These are phyloP conservation scores for Alternaria sp. DNA, from an alignment of 2,329 filamentous ascomycete genomes.

Conservation along the genomic window DNA sequence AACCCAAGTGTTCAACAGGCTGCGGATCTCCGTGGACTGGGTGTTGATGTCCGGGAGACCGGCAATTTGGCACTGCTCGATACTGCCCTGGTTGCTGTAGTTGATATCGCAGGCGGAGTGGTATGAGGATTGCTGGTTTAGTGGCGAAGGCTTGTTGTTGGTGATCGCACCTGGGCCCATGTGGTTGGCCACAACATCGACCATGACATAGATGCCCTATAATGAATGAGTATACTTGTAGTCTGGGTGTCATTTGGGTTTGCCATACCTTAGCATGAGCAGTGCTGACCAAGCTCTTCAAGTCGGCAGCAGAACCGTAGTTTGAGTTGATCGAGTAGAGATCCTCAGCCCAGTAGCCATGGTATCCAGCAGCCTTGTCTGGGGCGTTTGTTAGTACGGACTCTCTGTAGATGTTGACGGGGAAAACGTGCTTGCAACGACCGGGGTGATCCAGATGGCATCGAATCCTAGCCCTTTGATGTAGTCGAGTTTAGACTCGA, in stretches of 20 bases:
- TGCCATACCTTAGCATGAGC: slow-evolving; percentile 56
- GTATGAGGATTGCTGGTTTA: slow-evolving; percentile 40
- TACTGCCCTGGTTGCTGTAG: slow-evolving; percentile 42
- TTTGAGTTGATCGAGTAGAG: slow-evolving; percentile 59
- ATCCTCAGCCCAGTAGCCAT: slow-evolving; percentile 61
- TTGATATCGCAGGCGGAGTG: slow-evolving; percentile 39
- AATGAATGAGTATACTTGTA: slow-evolving; percentile 7
- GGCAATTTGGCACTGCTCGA: slow-evolving; percentile 44
- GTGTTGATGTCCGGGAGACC: slow-evolving; percentile 44
- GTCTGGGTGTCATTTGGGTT: background rate
- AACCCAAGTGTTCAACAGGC: slow-evolving; percentile 40
- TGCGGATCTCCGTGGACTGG: slow-evolving; percentile 31
- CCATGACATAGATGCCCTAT: slow-evolving; percentile 57
- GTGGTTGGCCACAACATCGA: slow-evolving; percentile 62
- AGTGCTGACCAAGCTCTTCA: slow-evolving; percentile 56
- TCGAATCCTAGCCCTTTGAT: slow-evolving; percentile 61
- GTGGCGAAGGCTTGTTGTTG: slow-evolving; percentile 38
- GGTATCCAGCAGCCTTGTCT: slow-evolving; percentile 57
- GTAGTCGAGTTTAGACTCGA: slow-evolving; percentile 60
- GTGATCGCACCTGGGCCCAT: slow-evolving; percentile 41
- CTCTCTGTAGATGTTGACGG: background rate
- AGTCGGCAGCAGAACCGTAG: slow-evolving; percentile 58
- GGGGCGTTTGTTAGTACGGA: slow-evolving; percentile 1
- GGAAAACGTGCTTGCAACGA: slow-evolving; percentile 39
- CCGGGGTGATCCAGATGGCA: slow-evolving; percentile 58